phyloP scores from a whole-genome alignment of 306 rosid genomes.

The Corylus heterophylla region DNA sequence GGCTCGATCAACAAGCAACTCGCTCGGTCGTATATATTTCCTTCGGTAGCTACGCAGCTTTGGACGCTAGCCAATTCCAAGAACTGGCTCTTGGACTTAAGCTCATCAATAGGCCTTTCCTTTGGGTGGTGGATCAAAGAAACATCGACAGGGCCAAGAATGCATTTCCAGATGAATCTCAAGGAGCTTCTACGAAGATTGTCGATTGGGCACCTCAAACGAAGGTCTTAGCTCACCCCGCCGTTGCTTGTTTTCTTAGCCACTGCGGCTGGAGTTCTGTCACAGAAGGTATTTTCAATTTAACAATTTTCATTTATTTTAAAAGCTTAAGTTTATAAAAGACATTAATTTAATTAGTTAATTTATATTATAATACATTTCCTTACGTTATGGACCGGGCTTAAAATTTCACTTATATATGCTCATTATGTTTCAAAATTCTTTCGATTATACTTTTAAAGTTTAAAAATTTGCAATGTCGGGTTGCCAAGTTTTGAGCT shows the following conservation, averaged over 20 bases:
- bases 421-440: too few species aligned
- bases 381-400: too few species aligned
- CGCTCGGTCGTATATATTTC: constrained; percentile 37
- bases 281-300: constrained; percentile 19
- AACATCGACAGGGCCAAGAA: neutral
- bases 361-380: too few species aligned
- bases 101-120: constrained; percentile 27
- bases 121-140: constrained; percentile 30
- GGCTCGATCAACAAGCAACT: constrained; percentile 31
- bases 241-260: constrained; percentile 47
- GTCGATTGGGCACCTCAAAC: constrained; percentile 43
- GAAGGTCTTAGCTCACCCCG: constrained; percentile 41
- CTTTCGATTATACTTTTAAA: too few species aligned
- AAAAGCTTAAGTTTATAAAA: too few species aligned
- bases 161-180: constrained; percentile 30
- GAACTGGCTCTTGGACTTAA: constrained; percentile 40
- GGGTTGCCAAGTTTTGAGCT: too few species aligned
- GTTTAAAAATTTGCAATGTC: too few species aligned
- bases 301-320: too few species aligned
- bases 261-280: constrained; percentile 64
- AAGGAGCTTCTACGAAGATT: constrained; percentile 29
- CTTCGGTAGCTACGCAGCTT: constrained; percentile 28
- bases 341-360: too few species aligned
- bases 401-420: too few species aligned
- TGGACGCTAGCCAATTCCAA: constrained; percentile 25